Percentiles rank a stretch among this genome's conserved stretches.
Evolutionary conservation across 495 filamentous ascomycete species (phyloP).

Genomic region (Clavariopsis aquatica): DNA sequence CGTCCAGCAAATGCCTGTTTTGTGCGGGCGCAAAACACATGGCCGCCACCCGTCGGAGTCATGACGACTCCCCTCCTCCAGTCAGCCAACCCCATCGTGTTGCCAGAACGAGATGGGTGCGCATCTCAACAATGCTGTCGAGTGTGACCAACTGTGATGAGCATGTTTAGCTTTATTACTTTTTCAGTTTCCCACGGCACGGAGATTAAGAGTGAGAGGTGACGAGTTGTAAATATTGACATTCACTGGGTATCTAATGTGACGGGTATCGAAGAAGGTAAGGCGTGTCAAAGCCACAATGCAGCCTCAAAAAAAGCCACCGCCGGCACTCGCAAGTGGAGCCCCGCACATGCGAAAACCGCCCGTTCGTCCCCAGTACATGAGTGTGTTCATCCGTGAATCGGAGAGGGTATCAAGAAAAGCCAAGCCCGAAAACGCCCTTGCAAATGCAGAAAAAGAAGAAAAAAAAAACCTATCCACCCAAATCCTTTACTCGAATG

Average conservation of each 20-base stretch:
- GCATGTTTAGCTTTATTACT: slow-evolving; percentile 1
- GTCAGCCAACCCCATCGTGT: no score
- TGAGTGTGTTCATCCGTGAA: slow-evolving; percentile 20
- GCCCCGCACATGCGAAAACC: slow-evolving; percentile 17
- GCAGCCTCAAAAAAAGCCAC: slow-evolving; percentile 22
- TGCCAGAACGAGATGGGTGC: slow-evolving; percentile 7
- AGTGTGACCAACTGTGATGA: slow-evolving; percentile 25
- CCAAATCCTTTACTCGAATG: neutral
- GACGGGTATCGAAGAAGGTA: slow-evolving; percentile 33
- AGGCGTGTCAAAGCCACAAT: slow-evolving; percentile 31
- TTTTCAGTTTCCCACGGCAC: slow-evolving; percentile 10
- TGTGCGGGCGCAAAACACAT: neutral
- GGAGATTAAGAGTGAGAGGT: neutral
- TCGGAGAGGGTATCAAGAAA: slow-evolving; percentile 32
- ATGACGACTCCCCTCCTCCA: neutral
- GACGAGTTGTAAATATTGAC: slow-evolving; percentile 18
- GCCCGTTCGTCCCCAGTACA: slow-evolving; percentile 1
- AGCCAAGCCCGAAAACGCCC: slow-evolving; percentile 16
- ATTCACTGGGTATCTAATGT: slow-evolving; percentile 26
- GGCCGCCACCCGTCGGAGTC: neutral
- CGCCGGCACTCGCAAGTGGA: slow-evolving; percentile 3
- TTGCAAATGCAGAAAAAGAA: slow-evolving; percentile 19
- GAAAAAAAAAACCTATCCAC: neutral
- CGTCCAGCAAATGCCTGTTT: neutral
- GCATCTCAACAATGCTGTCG: slow-evolving; percentile 24